Conservation (phyloP, 495 filamentous ascomycete species). For the Cairneyella variabilis region DNA sequence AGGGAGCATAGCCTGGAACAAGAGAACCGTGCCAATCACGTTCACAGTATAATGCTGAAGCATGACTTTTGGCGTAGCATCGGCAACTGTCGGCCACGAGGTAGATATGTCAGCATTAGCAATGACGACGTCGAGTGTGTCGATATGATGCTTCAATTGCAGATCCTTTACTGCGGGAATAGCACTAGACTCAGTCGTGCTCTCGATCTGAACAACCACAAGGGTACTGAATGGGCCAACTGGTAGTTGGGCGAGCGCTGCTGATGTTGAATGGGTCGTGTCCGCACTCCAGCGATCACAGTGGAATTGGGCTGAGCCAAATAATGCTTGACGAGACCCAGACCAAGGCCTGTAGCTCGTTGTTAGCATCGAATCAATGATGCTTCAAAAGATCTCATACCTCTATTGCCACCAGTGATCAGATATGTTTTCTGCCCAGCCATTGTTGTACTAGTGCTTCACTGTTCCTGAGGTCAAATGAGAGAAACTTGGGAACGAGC, state of each 20-base stretch:
- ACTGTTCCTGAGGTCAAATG: too few species aligned
- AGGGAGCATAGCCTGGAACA: slow-evolving; percentile 30
- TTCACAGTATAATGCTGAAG: not conserved
- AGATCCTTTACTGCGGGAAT: not conserved
- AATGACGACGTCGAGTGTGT: slow-evolving; percentile 14
- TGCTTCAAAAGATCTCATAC: not conserved
- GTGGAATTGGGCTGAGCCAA: not conserved
- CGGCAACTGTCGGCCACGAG: not conserved
- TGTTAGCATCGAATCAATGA: not conserved
- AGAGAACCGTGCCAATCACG: slow-evolving; percentile 27
- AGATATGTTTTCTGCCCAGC: too few species aligned
- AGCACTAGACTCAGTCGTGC: not conserved
- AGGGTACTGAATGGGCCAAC: not conserved
- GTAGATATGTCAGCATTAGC: not conserved
- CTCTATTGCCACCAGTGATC: not conserved
- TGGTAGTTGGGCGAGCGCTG: not conserved
- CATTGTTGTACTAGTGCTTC: too few species aligned
- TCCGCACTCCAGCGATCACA: not conserved
- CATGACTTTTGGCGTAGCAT: not conserved
- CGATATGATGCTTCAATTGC: not conserved
- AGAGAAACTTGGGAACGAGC: too few species aligned
- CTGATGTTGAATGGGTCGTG: not conserved
- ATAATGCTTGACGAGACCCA: not conserved
- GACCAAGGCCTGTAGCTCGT: not conserved
- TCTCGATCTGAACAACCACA: not conserved